Conservation (phyloP, 2,329 filamentous ascomycete species). For the Trichoderma hamatum region DNA sequence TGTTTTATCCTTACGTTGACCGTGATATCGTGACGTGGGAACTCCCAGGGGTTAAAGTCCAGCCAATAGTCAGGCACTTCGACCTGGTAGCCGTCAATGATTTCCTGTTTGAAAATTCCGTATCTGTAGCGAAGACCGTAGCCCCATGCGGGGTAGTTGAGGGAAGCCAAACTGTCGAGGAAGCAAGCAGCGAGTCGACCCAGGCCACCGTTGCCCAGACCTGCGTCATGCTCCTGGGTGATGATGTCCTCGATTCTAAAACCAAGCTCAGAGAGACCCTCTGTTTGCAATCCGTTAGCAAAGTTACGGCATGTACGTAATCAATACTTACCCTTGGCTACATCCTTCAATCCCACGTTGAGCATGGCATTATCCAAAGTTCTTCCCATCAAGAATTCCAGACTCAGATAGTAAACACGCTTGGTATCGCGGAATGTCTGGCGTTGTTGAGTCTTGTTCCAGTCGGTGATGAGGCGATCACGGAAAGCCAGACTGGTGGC, state of each 20-base stretch:
- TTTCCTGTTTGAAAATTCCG: slow-evolving; percentile 99
- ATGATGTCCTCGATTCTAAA: slow-evolving; percentile 98
- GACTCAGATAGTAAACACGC: slow-evolving; percentile 93
- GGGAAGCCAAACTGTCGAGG: slow-evolving; percentile 89
- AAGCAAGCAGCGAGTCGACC: slow-evolving; percentile 95
- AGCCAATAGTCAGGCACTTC: slow-evolving; percentile 99
- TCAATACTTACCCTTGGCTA: slow-evolving; percentile 67
- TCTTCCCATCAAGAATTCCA: slow-evolving; percentile 97
- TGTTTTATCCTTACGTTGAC: slow-evolving; percentile 66
- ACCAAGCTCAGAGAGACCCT: slow-evolving; percentile 83
- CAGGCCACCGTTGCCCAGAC: slow-evolving; percentile 92
- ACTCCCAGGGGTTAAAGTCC: slow-evolving; percentile 99
- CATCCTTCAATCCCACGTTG: slow-evolving; percentile 85
- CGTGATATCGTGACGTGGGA: slow-evolving; percentile 90
- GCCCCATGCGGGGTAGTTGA: slow-evolving; percentile 97
- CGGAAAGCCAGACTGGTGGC: slow-evolving; percentile 90
- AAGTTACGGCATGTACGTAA: too few species aligned
- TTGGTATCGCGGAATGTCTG: slow-evolving; percentile 91
- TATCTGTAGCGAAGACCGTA: slow-evolving; percentile 96
- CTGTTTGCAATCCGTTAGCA: slow-evolving; percentile 46
- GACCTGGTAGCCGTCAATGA: slow-evolving; percentile 95
- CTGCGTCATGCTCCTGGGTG: slow-evolving; percentile 91
- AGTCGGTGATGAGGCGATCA: slow-evolving; percentile 89
- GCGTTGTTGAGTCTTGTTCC: slow-evolving; percentile 97
- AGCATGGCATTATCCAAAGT: slow-evolving; percentile 98